Percentiles rank a stretch among this genome's conserved stretches.
Conservation (phyloP, 2,329 filamentous ascomycete genomes). For the Fusarium sp. region DNA sequence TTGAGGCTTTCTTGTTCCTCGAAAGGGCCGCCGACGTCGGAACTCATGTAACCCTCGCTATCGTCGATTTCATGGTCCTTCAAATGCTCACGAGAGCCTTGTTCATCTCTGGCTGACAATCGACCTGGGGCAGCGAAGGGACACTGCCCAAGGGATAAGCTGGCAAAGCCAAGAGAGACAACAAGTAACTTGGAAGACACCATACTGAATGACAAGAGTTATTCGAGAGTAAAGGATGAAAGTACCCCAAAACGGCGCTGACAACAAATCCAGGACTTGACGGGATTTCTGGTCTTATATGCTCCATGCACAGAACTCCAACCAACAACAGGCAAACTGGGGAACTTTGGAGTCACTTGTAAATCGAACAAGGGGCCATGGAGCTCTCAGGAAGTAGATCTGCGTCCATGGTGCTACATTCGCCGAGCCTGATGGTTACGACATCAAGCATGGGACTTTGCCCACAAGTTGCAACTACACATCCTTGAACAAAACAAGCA, state of each 20-base stretch:
- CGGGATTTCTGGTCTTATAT: slow-evolving; percentile 16
- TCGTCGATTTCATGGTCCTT: slow-evolving; percentile 60
- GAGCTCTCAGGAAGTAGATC: slow-evolving; percentile 3
- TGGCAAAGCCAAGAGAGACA: slow-evolving; percentile 41
- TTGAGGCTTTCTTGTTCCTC: slow-evolving; percentile 72
- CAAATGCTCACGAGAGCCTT: slow-evolving; percentile 47
- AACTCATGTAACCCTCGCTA: slow-evolving; percentile 65
- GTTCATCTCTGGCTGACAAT: slow-evolving; percentile 42
- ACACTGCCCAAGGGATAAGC: slow-evolving; percentile 46
- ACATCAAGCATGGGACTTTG: not conserved
- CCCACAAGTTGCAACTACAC: not conserved
- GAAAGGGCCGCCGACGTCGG: slow-evolving; percentile 74
- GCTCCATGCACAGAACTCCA: not conserved
- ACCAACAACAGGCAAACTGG: not conserved
- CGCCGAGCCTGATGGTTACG: slow-evolving; percentile 9
- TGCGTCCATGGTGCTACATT: slow-evolving; percentile 9
- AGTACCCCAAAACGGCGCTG: not conserved
- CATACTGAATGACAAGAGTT: slow-evolving; percentile 34
- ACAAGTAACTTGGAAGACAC: slow-evolving; percentile 38
- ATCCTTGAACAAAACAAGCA: slow-evolving; percentile 5
- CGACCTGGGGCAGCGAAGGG: slow-evolving; percentile 47
- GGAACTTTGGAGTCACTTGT: not conserved
- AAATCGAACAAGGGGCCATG: slow-evolving; percentile 1
- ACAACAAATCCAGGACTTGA: not conserved
- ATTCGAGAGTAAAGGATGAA: not conserved